Evolutionary conservation across 495 filamentous ascomycete species (phyloP).

Genomic region (Xylaria sp.): DNA sequence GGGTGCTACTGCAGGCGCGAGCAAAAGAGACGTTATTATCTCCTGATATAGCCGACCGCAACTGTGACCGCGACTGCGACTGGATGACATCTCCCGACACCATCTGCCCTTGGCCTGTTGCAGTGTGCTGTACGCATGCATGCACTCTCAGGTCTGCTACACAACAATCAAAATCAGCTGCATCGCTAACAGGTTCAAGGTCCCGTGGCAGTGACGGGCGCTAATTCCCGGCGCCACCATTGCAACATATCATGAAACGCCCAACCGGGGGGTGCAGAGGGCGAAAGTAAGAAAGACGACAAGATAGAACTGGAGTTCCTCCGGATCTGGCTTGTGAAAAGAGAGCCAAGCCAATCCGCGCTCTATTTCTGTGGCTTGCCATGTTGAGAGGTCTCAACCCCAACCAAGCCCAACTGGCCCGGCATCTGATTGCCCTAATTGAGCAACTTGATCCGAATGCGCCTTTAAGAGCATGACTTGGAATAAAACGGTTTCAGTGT

Average conservation of each 20-base stretch:
- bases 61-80: slow-evolving; percentile 21
- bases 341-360: slow-evolving; percentile 1
- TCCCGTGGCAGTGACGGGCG: slow-evolving; percentile 16
- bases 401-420: slow-evolving; percentile 8
- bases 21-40: background rate
- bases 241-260: slow-evolving; percentile 12
- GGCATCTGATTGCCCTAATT: slow-evolving; percentile 2
- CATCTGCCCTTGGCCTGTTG: background rate
- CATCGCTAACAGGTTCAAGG: slow-evolving; percentile 20
- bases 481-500: background rate
- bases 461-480: background rate
- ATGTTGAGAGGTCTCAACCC: slow-evolving; percentile 10
- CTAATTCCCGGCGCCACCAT: slow-evolving; percentile 24
- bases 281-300: background rate
- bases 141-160: slow-evolving; percentile 18
- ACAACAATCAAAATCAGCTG: slow-evolving; percentile 10
- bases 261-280: background rate
- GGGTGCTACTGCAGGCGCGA: background rate
- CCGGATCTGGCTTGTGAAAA: background rate
- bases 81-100: background rate
- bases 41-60: slow-evolving; percentile 11
- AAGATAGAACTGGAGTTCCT: background rate
- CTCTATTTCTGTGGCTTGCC: slow-evolving; percentile 18
- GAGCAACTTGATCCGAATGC: slow-evolving; percentile 6
- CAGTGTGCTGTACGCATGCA: slow-evolving; percentile 19